Evolutionary conservation across 2,329 filamentous ascomycete species (phyloP).

Genomic region (Hymenotorrendiella dingleyae): DNA sequence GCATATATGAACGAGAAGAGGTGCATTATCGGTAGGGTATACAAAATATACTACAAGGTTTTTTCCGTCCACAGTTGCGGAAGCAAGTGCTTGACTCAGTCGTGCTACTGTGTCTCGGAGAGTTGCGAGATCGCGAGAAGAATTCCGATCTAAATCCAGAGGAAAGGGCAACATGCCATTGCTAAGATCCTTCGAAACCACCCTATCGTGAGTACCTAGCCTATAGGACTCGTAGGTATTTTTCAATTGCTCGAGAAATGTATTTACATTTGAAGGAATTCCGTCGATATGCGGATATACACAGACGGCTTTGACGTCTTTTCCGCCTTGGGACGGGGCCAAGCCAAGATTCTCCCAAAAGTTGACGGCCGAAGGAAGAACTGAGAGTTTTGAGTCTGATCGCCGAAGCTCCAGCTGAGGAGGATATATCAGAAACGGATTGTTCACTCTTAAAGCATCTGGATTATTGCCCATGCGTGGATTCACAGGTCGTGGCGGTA

Average conservation of each 20-base stretch:
- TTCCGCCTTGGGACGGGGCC: slow-evolving; percentile 62
- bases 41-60: slow-evolving; percentile 74
- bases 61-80: slow-evolving; percentile 32
- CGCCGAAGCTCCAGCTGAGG: slow-evolving; percentile 70
- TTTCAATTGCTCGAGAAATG: slow-evolving; percentile 62
- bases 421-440: slow-evolving; percentile 56
- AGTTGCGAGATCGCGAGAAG: slow-evolving; percentile 18
- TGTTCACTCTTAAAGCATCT: slow-evolving; percentile 38
- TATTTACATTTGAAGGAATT: slow-evolving; percentile 52
- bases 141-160: slow-evolving; percentile 31
- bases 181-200: slow-evolving; percentile 33
- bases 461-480: slow-evolving; percentile 15
- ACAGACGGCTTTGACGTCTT: slow-evolving; percentile 66
- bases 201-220: slow-evolving; percentile 56
- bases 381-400: slow-evolving; percentile 61
- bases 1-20: slow-evolving; percentile 64
- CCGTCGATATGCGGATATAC: slow-evolving; percentile 63
- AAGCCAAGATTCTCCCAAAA: slow-evolving; percentile 83
- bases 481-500: slow-evolving; percentile 32
- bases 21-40: slow-evolving; percentile 58
- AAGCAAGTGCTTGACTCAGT: slow-evolving; percentile 28
- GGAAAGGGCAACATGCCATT: slow-evolving; percentile 26
- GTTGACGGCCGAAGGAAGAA: slow-evolving; percentile 65
- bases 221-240: slow-evolving; percentile 69
- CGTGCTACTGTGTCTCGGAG: slow-evolving; percentile 26